These are phyloP conservation scores for Volutella citrinella DNA, from an alignment of 2,329 filamentous ascomycete species.

Conservation along the genomic window DNA sequence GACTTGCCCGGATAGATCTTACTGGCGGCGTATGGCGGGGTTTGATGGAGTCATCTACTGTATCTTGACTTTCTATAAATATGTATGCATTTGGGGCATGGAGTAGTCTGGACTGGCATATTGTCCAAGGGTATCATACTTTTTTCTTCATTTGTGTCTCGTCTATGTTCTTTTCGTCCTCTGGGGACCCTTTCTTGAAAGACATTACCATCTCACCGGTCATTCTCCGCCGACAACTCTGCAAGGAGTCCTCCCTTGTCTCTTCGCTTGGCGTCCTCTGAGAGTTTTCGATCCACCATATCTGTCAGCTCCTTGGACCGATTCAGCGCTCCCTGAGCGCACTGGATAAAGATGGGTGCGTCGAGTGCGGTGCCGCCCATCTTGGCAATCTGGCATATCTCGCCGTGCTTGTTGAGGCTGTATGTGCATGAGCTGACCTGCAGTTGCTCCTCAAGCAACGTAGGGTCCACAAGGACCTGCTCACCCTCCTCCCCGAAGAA, in stretches of 20 bases:
- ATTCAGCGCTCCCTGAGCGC: constrained; percentile 68
- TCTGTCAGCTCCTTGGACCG: constrained; percentile 80
- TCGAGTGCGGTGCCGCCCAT: constrained; percentile 81
- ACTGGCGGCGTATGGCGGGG: constrained; percentile 17
- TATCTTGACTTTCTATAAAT: constrained; percentile 12
- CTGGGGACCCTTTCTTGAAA: neutral
- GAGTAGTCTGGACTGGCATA: too few relatives aligned
- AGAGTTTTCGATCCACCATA: constrained; percentile 69
- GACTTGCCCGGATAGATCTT: constrained; percentile 4
- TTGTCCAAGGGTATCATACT: constrained; percentile 30
- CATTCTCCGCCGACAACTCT: constrained; percentile 81
- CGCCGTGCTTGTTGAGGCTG: constrained; percentile 83
- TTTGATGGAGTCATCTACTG: constrained; percentile 15
- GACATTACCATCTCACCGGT: constrained; percentile 43
- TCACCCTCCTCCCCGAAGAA: constrained; percentile 75
- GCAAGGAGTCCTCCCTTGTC: constrained; percentile 77
- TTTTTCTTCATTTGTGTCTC: constrained; percentile 15
- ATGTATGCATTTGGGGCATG: constrained; percentile 14
- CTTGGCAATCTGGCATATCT: constrained; percentile 90
- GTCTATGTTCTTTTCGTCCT: constrained; percentile 10
- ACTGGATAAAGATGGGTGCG: constrained; percentile 73
- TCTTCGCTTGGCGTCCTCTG: constrained; percentile 73
- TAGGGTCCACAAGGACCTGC: constrained; percentile 66
- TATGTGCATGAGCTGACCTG: constrained; percentile 72
- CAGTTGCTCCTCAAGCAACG: constrained; percentile 72